phyloP scores from a whole-genome alignment of 2,329 filamentous ascomycete species.

The Xylaria arbuscula region DNA sequence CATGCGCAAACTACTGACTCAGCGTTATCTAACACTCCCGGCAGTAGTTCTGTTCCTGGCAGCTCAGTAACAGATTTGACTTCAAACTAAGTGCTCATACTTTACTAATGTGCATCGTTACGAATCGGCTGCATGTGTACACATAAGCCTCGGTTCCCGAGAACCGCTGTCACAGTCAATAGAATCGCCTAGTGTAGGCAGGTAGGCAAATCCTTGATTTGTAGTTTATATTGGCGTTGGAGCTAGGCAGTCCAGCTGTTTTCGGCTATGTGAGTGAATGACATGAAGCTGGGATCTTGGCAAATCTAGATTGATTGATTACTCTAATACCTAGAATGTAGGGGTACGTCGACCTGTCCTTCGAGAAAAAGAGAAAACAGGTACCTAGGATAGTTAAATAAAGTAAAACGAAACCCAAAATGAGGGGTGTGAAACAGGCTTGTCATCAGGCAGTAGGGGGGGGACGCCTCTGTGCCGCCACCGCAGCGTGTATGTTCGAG shows the following conservation, averaged over 20 bases:
- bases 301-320: constrained; percentile 45
- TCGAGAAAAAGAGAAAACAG: constrained; percentile 4
- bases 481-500: constrained; percentile 14
- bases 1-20: constrained; percentile 6
- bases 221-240: constrained; percentile 5
- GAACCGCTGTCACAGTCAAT: neutral
- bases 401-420: too few species aligned
- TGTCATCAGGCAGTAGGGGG: constrained; percentile 36
- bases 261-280: constrained; percentile 21
- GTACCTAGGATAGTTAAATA: too few species aligned
- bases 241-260: constrained; percentile 29
- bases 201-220: too few species aligned
- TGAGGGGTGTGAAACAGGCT: constrained; percentile 38
- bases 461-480: constrained; percentile 1
- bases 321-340: constrained; percentile 41
- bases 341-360: constrained; percentile 38
- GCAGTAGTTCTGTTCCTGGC: neutral
- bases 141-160: neutral
- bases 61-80: constrained; percentile 6
- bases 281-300: constrained; percentile 34
- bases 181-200: neutral
- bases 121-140: neutral
- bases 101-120: constrained; percentile 2
- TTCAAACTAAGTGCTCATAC: neutral
- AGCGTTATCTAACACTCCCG: neutral